A percentile compares a stretch with the other conserved stretches of the same genome.
These are phyloP conservation scores for Suillus luteus DNA, from an alignment of 768 basidiomycete species.

Conservation along the genomic window DNA sequence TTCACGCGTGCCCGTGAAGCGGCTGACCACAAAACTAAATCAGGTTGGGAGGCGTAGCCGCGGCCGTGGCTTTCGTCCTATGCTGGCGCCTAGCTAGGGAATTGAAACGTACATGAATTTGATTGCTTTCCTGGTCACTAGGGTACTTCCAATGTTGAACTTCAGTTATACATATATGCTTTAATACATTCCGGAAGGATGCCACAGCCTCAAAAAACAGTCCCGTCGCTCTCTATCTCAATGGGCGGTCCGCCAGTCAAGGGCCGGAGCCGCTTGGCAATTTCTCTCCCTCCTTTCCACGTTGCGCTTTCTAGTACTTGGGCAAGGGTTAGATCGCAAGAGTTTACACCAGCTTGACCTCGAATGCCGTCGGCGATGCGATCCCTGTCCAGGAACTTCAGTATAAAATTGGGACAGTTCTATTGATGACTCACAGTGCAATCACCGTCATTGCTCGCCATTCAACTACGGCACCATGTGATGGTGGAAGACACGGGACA, in stretches of 20 bases:
- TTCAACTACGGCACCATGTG: conserved; percentile 91
- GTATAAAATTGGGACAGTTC: conserved; percentile 10
- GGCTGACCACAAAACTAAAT: conserved; percentile 6
- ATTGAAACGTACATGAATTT: conserved; percentile 41
- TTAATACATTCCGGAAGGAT: not conserved
- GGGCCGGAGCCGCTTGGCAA: conserved; percentile 77
- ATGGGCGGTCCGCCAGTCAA: conserved; percentile 81
- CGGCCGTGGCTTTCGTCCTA: conserved; percentile 55
- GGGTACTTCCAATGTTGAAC: not conserved
- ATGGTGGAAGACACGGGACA: conserved; percentile 67
- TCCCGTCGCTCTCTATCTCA: conserved; percentile 84
- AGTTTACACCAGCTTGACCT: conserved; percentile 49
- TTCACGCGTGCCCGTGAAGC: conserved; percentile 9
- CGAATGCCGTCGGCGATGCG: conserved; percentile 75
- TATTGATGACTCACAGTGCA: conserved; percentile 61
- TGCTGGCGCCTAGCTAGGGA: conserved; percentile 57
- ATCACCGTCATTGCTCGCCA: conserved; percentile 97
- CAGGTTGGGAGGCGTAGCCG: conserved; percentile 60
- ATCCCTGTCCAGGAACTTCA: conserved; percentile 54
- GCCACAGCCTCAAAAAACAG: conserved; percentile 56
- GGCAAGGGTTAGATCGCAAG: conserved; percentile 65
- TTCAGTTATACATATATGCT: not conserved
- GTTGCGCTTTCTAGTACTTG: conserved; percentile 94
- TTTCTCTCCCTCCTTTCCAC: conserved; percentile 95
- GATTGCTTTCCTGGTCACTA: not conserved